Base-by-base conservation (phyloP, 2,329 filamentous ascomycete species). In the Cladosporium sp. region DNA sequence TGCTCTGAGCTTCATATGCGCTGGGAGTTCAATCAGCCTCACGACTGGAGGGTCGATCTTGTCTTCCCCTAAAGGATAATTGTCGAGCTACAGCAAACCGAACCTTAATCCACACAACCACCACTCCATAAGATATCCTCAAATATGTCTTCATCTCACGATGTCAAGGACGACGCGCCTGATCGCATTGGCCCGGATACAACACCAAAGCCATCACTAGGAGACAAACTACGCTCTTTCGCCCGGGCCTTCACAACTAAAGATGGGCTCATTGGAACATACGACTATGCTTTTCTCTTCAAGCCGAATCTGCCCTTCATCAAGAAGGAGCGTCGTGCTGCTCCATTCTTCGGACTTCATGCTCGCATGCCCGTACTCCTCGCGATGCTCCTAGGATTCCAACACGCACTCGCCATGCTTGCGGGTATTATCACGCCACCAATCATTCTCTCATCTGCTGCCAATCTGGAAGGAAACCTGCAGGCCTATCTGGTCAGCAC, bases 241-340 rank as follows among this genome's bases (percentile, higher is more conserved):
- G 71, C 73, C 1, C 81, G 78, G 66, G 79, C 81, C 3, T 81
- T 84, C 67, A 84, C 82, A 0, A 84, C 82, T 14, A 84, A 79
- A 76, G 81, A 81, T 23, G 93, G 93, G 14, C 84, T 97, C 28
- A 78, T 97, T 64, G 93, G 93, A 68, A 84, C 88, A 72, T 97
- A 97, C 78, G 91, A 97, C 83, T 97, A 97, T 84, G 91, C 77
- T 39, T 95, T 93, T 74, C 88, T 97, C 48, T 96, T 97, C 83
- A 87, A 82, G 25, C 91, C 85, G 1, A 93, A 91, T 70, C 79
- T 97, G 25, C 93, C 93, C 0, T 97, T 97, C 77, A 88, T 95
- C 83, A 88, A 85, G 74, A 87, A 85, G 76, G 72, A 76, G 10
- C 80, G 80, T 18, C 79, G 81, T 68, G 81, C 84, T n/a, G 87